These are phyloP conservation scores for Puccinia polysora DNA, from an alignment of 1,284 basidiomycete genomes.

Conservation along the genomic window DNA sequence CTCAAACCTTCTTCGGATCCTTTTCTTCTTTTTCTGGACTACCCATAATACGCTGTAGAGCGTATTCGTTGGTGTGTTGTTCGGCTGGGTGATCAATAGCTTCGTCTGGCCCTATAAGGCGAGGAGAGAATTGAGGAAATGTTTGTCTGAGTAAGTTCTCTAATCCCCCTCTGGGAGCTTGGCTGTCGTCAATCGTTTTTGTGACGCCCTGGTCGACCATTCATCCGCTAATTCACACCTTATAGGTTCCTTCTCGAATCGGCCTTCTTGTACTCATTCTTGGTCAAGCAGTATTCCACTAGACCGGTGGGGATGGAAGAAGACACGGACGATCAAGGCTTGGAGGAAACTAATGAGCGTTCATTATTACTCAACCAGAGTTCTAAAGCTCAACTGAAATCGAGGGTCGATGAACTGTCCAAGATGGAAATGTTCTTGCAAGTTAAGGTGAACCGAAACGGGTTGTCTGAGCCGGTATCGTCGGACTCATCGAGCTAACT, in stretches of 20 bases:
- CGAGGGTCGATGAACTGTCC: conserved; percentile 9
- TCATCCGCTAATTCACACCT: too few species aligned
- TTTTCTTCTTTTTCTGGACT: too few species aligned
- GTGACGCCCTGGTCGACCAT: too few species aligned
- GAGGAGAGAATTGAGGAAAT: conserved; percentile 35
- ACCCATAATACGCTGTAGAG: too few species aligned
- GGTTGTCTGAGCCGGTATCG: not conserved
- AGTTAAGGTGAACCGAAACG: conserved; percentile 23
- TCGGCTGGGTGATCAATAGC: conserved; percentile 39
- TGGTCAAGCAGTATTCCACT: conserved; percentile 35
- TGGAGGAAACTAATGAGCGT: not conserved
- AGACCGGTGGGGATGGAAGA: not conserved
- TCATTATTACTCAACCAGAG: conserved; percentile 8
- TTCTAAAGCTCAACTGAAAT: conserved; percentile 10
- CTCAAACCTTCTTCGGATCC: too few species aligned
- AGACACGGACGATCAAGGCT: not conserved
- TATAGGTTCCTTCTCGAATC: conserved; percentile 34
- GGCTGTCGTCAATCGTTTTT: not conserved
- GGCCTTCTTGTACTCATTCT: conserved; percentile 31
- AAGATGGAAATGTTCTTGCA: conserved; percentile 41
- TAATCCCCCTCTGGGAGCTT: not conserved
- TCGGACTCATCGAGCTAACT: not conserved
- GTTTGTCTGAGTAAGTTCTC: conserved; percentile 36
- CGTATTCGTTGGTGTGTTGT: conserved; percentile 34
- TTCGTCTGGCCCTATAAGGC: conserved; percentile 43